phyloP scores from a whole-genome alignment of 805 yeast genomes.

The Lachancea sp. region DNA sequence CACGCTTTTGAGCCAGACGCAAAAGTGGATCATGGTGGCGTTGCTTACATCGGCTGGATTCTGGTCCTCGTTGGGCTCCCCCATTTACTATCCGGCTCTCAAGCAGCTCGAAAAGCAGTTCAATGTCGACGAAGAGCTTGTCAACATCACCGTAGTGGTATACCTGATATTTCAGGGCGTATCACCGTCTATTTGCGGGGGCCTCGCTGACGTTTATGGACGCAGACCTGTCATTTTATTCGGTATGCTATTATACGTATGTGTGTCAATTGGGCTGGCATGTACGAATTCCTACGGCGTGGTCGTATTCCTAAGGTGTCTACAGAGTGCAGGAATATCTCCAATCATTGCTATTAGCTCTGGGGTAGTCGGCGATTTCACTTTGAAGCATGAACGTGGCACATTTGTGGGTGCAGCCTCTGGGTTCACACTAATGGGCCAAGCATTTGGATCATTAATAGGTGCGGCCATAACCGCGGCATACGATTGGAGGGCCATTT shows the following conservation, averaged over 20 bases:
- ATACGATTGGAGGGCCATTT: conserved; percentile 68
- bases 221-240: conserved; percentile 60
- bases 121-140: conserved; percentile 45
- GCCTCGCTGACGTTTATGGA: conserved; percentile 63
- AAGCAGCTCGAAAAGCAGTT: conserved; percentile 51
- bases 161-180: conserved; percentile 71
- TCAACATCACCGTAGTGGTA: conserved; percentile 67
- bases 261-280: conserved; percentile 63
- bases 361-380: conserved; percentile 69
- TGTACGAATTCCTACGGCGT: conserved; percentile 50
- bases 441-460: conserved; percentile 68
- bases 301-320: conserved; percentile 55
- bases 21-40: conserved; percentile 30
- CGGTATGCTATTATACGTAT: conserved; percentile 51
- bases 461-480: conserved; percentile 40
- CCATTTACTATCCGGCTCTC: conserved; percentile 77
- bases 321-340: conserved; percentile 69
- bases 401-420: conserved; percentile 57
- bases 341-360: conserved; percentile 64
- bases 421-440: conserved; percentile 64
- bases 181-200: conserved; percentile 61
- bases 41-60: conserved; percentile 37
- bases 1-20: conserved; percentile 21
- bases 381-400: conserved; percentile 60
- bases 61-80: conserved; percentile 69